phyloP scores from a whole-genome alignment of 768 basidiomycete species.

The Mycena amicta region DNA sequence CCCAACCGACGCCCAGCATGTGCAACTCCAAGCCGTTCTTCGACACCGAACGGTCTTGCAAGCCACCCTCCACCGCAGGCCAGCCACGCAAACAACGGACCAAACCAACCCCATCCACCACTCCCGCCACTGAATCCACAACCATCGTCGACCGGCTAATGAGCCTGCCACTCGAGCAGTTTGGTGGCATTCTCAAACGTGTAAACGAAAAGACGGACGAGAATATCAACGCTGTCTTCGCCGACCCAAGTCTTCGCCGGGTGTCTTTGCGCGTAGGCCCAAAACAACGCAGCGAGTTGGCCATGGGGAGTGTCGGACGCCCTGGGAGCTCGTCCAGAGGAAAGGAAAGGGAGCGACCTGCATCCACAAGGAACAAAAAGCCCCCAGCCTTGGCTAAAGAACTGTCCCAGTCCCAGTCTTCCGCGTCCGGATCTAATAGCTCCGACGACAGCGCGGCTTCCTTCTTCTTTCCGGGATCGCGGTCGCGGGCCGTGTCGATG shows the following conservation, averaged over 20 bases:
- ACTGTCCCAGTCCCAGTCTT: not conserved
- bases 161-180: not conserved
- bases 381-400: not conserved
- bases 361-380: not conserved
- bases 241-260: not conserved
- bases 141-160: not conserved
- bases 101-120: not conserved
- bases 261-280: not conserved
- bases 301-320: not conserved
- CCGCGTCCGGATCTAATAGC: not conserved
- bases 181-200: not conserved
- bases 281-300: slow-evolving; percentile 12
- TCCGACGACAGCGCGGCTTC: not conserved
- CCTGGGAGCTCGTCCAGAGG: not conserved
- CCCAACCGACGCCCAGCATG: not conserved
- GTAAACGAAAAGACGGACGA: not conserved
- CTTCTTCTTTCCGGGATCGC: not conserved
- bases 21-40: not conserved
- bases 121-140: not conserved
- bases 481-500: slow-evolving; percentile 11
- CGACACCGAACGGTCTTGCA: not conserved
- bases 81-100: not conserved
- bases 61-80: not conserved
- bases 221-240: not conserved
- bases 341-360: slow-evolving; percentile 5